Conservation (phyloP, 2,329 filamentous ascomycete species). For the Fusarium pseudonygamai region DNA sequence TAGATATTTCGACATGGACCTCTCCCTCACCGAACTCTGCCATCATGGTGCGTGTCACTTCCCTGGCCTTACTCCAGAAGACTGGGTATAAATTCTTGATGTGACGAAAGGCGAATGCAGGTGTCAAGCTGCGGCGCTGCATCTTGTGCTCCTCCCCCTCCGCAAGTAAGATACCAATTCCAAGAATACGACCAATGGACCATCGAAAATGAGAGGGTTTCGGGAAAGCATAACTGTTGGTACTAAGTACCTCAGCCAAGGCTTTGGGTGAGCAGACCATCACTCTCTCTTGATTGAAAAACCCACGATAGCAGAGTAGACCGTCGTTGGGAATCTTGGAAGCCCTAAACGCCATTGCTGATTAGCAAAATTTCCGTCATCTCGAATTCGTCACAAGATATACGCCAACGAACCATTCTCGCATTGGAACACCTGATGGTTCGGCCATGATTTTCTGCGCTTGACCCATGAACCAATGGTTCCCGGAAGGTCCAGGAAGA, state of each 20-base stretch:
- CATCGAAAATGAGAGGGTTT: constrained; percentile 67
- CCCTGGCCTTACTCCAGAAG: constrained; percentile 82
- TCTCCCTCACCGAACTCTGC: constrained; percentile 46
- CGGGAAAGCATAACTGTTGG: constrained; percentile 74
- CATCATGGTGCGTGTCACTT: constrained; percentile 72
- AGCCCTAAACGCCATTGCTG: constrained; percentile 58
- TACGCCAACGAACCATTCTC: constrained; percentile 56
- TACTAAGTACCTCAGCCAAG: constrained; percentile 74
- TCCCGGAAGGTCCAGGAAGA: constrained; percentile 56
- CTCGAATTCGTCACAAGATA: neutral
- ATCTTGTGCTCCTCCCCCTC: constrained; percentile 92
- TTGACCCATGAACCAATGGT: constrained; percentile 61
- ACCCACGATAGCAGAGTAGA: constrained; percentile 71
- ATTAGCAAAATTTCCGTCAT: constrained; percentile 7
- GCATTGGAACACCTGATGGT: constrained; percentile 56
- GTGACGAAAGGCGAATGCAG: constrained; percentile 86
- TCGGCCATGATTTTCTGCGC: constrained; percentile 51
- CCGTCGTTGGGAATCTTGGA: constrained; percentile 72
- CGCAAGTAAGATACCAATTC: constrained; percentile 78
- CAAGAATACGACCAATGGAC: constrained; percentile 71
- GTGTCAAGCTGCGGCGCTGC: constrained; percentile 81
- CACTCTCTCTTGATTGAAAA: constrained; percentile 72
- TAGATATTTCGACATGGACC: constrained; percentile 64
- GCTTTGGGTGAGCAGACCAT: constrained; percentile 70
- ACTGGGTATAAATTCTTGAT: constrained; percentile 84